Evolutionary conservation across 768 basidiomycete species (phyloP).

Genomic region (Naematelia encephala): DNA sequence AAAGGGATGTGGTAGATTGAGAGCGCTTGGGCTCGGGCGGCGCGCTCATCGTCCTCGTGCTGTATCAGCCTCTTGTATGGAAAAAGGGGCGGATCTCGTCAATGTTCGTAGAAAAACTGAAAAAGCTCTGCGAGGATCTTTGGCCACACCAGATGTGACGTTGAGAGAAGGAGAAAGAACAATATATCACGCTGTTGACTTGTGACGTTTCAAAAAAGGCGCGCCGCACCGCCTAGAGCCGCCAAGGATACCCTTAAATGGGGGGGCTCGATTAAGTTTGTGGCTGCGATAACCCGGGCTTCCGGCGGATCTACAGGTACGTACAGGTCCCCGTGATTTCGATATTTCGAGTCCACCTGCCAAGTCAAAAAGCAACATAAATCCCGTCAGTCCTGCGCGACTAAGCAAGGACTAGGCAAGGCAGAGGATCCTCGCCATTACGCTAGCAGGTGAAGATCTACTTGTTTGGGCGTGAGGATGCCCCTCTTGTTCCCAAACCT

Average conservation of each 20-base stretch:
- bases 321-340: too few species aligned
- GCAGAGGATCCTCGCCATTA: too few species aligned
- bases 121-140: too few species aligned
- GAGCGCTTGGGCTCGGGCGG: slow-evolving; percentile 36
- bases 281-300: background rate
- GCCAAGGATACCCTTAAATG: background rate
- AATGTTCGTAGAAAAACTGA: background rate
- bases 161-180: background rate
- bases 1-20: slow-evolving; percentile 46
- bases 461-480: slow-evolving; percentile 62
- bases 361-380: background rate
- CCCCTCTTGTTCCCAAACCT: slow-evolving; percentile 79
- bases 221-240: background rate
- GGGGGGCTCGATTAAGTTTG: background rate
- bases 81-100: too few species aligned
- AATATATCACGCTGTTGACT: background rate
- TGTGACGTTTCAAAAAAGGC: background rate
- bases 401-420: too few species aligned
- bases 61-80: background rate
- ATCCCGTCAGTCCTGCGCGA: too few species aligned
- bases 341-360: background rate
- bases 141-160: too few species aligned
- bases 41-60: slow-evolving; percentile 16
- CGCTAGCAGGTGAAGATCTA: too few species aligned
- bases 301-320: background rate